Evolutionary conservation across 2,329 filamentous ascomycete genomes (phyloP).

Genomic region (Lachnum nothofagi): DNA sequence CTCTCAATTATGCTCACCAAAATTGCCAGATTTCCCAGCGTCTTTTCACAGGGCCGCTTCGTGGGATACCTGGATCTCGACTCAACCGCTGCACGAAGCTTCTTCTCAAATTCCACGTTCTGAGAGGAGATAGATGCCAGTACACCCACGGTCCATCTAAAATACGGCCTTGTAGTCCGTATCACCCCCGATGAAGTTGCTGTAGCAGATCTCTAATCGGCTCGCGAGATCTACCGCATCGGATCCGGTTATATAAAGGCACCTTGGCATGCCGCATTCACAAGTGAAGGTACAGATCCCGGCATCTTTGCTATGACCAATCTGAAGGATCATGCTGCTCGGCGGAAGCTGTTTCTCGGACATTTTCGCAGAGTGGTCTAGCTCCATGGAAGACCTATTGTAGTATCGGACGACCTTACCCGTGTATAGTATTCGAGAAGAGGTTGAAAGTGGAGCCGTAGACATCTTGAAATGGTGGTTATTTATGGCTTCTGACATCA

Average conservation of each 20-base stretch:
- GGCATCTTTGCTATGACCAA: conserved; percentile 40
- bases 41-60: conserved; percentile 2
- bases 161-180: conserved; percentile 9
- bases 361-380: background rate
- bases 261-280: conserved; percentile 30
- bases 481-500: conserved; percentile 50
- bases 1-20: too few relatives aligned
- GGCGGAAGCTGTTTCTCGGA: conserved; percentile 37
- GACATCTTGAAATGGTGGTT: conserved; percentile 52
- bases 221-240: conserved; percentile 34
- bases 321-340: conserved; percentile 36
- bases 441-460: conserved; percentile 32
- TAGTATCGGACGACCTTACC: too few relatives aligned
- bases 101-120: conserved; percentile 4
- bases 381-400: too few relatives aligned
- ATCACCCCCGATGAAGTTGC: conserved; percentile 21
- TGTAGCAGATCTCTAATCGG: conserved; percentile 36
- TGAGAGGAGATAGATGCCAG: conserved; percentile 12
- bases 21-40: background rate
- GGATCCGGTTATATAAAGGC: conserved; percentile 34
- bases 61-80: conserved; percentile 8
- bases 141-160: conserved; percentile 13
- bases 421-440: too few relatives aligned
- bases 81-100: conserved; percentile 9
- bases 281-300: conserved; percentile 8